phyloP scores from a whole-genome alignment of 2,329 filamentous ascomycete species.

The Chrysosphaeria jannelii region DNA sequence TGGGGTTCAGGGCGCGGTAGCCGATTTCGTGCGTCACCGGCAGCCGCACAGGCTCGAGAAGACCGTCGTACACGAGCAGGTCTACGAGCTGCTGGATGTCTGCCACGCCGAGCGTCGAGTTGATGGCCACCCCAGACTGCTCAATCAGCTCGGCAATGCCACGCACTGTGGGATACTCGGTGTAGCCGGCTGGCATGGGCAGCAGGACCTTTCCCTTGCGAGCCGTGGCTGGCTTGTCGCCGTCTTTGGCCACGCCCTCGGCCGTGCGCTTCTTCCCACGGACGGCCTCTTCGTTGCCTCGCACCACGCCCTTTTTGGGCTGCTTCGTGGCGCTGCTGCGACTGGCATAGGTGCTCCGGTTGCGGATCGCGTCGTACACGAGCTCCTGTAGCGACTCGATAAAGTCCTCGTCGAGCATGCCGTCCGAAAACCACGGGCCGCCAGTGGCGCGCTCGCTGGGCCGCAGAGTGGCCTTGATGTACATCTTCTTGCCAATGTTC shows the following conservation, averaged over 20 bases:
- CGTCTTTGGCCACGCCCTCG: conserved; percentile 13
- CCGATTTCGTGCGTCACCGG: conserved; percentile 15
- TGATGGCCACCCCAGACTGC: conserved; percentile 37
- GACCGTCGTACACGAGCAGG: conserved; percentile 66
- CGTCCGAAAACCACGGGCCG: conserved; percentile 82
- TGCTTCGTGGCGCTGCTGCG: conserved; percentile 6
- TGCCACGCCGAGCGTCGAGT: conserved; percentile 37
- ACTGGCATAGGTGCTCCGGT: conserved; percentile 35
- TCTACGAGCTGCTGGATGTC: conserved; percentile 55
- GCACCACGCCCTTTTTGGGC: conserved; percentile 15
- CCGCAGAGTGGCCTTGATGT: conserved; percentile 61
- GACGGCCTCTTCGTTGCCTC: conserved; percentile 4
- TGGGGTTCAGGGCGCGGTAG: conserved; percentile 19
- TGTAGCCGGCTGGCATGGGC: conserved; percentile 33
- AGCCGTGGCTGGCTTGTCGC: conserved; percentile 1
- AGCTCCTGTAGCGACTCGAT: conserved; percentile 47
- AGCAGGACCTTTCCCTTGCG: conserved; percentile 12
- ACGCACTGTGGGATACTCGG: conserved; percentile 49
- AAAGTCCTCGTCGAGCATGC: conserved; percentile 66
- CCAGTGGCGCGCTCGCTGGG: conserved; percentile 79
- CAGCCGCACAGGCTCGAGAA: conserved; percentile 30
- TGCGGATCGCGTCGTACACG: conserved; percentile 43
- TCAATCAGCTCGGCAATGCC: conserved; percentile 41
- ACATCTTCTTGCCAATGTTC: conserved; percentile 77
- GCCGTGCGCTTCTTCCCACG: conserved; percentile 19